phyloP scores from a whole-genome alignment of 371 early-diverging fungal genomes.

The Dinochytrium kinnereticum region DNA sequence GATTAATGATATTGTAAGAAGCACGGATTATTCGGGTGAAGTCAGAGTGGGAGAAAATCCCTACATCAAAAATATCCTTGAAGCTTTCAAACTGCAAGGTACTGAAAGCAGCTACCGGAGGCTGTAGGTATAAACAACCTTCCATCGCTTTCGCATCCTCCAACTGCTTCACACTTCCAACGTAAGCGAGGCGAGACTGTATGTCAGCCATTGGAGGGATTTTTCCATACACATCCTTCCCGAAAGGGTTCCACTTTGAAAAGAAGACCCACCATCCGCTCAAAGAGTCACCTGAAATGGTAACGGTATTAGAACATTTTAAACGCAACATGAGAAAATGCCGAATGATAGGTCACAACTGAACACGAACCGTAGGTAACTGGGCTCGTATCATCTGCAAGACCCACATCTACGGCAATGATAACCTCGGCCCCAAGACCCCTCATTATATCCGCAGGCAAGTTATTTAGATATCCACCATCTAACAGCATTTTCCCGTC shows the following conservation, averaged over 20 bases:
- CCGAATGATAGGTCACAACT: too few species aligned
- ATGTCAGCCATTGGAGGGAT: constrained; percentile 97
- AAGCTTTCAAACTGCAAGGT: constrained; percentile 95
- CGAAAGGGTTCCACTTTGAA: constrained; percentile 69
- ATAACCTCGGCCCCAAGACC: constrained; percentile 90
- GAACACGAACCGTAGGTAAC: constrained; percentile 69
- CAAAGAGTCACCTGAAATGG: constrained; percentile 75
- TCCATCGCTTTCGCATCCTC: constrained; percentile 88
- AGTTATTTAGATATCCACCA: constrained; percentile 99
- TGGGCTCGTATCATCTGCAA: constrained; percentile 90
- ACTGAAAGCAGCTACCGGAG: constrained; percentile 89
- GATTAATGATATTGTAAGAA: too few species aligned
- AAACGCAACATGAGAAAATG: too few species aligned
- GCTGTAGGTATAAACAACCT: constrained; percentile 86
- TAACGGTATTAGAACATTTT: too few species aligned
- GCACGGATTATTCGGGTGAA: too few species aligned
- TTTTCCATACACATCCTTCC: constrained; percentile 46
- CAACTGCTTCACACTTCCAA: constrained; percentile 88
- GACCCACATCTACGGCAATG: constrained; percentile 96
- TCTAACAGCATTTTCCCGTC: constrained; percentile 97
- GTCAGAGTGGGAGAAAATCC: neutral
- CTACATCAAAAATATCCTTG: constrained; percentile 82
- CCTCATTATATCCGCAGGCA: constrained; percentile 96
- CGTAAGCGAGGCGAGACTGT: constrained; percentile 96
- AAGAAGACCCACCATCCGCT: constrained; percentile 94